phyloP scores from a whole-genome alignment of 2,329 filamentous ascomycete genomes.

The Byssothecium circinans region DNA sequence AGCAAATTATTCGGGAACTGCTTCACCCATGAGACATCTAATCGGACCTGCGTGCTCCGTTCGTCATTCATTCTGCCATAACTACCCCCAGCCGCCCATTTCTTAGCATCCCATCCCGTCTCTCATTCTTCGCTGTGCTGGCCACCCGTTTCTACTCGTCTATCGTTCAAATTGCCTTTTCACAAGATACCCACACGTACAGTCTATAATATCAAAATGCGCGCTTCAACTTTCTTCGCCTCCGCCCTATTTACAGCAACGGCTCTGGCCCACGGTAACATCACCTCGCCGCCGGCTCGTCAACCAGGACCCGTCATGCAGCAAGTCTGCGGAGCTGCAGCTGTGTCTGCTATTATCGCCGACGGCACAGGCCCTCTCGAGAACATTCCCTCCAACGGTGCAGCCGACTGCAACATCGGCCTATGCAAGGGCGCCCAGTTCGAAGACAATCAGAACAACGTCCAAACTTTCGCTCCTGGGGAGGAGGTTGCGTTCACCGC shows the following conservation, averaged over 20 bases:
- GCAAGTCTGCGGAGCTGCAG: constrained; percentile 55
- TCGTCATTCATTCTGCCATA: too few species aligned
- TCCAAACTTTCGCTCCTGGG: constrained; percentile 53
- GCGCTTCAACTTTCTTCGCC: constrained; percentile 17
- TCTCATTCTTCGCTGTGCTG: constrained; percentile 18
- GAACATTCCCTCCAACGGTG: constrained; percentile 52
- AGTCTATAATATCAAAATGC: constrained; percentile 33
- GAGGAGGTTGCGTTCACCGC: constrained; percentile 50
- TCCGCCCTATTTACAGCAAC: constrained; percentile 44
- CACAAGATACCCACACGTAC: constrained; percentile 9
- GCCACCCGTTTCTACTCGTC: constrained; percentile 18
- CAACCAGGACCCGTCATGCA: constrained; percentile 54
- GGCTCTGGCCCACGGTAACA: constrained; percentile 57
- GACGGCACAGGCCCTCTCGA: constrained; percentile 49
- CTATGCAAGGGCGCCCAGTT: constrained; percentile 62
- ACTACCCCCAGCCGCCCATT: background rate
- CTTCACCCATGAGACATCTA: constrained; percentile 1
- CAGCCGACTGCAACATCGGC: constrained; percentile 53
- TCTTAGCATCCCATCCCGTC: constrained; percentile 4
- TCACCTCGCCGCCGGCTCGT: constrained; percentile 54
- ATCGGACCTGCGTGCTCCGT: background rate
- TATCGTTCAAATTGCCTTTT: constrained; percentile 2
- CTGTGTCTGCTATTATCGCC: constrained; percentile 53
- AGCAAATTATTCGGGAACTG: background rate
- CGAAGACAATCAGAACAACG: constrained; percentile 57